These are phyloP conservation scores for Excoecaria agallocha DNA, from an alignment of 345 rosid species.

Conservation along the genomic window DNA sequence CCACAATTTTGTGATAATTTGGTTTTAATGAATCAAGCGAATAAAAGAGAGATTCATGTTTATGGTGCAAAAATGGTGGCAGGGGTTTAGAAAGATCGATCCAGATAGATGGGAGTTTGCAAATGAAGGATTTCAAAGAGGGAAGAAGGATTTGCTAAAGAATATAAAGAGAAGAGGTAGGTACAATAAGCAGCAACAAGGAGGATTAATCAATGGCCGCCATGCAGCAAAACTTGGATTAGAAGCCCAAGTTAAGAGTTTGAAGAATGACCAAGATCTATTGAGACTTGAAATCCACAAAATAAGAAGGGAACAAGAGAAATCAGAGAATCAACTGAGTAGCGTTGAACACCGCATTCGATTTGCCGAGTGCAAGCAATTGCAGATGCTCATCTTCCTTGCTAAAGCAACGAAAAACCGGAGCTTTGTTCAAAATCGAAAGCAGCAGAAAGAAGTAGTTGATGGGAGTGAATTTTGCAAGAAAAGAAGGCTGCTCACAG, in stretches of 20 bases:
- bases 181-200: conserved; percentile 30
- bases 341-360: conserved; percentile 40
- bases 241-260: conserved; percentile 35
- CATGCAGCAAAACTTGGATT: conserved; percentile 9
- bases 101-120: conserved; percentile 69
- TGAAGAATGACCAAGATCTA: conserved; percentile 39
- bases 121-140: conserved; percentile 53
- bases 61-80: conserved; percentile 14
- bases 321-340: conserved; percentile 32
- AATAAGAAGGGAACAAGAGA: conserved; percentile 43
- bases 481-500: conserved; percentile 36
- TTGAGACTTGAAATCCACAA: conserved; percentile 45
- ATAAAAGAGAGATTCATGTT: no score
- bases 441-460: conserved; percentile 32
- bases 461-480: conserved; percentile 30
- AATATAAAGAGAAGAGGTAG: conserved; percentile 54
- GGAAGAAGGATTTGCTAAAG: conserved; percentile 59
- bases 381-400: conserved; percentile 50
- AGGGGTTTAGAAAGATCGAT: conserved; percentile 70
- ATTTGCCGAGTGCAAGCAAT: conserved; percentile 42
- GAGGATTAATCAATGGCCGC: background rate
- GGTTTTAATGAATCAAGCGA: background rate
- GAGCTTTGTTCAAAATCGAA: conserved; percentile 37
- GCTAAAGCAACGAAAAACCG: conserved; percentile 42
- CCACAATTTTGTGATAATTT: no score